Evolutionary conservation across 1,284 basidiomycete genomes (phyloP), one percentile per base, ranked within the genome.

Genomic region (Lentinus polychrous): DNA sequence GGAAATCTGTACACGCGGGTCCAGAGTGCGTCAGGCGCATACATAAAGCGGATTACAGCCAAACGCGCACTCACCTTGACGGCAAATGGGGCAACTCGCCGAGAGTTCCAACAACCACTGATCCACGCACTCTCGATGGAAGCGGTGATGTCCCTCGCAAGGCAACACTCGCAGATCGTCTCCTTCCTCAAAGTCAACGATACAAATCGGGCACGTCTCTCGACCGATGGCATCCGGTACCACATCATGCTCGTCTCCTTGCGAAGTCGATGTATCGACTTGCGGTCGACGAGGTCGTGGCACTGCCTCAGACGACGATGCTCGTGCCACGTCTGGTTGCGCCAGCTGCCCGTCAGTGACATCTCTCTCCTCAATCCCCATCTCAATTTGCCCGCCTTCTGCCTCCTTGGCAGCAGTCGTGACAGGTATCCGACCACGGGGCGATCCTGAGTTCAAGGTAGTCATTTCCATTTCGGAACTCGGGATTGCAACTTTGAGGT

Each of bases 161-260:
- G 93, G 93, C 48, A 96, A 68, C 32, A 94, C 77, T 27, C 93
- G 81, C 14, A 95, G 67, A 63, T 94, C 89, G 60, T 96, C 93
- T 4, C 91, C 93, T 53, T 90, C 86, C 64, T 94, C 88, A 60
- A 96, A 96, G 58, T 94, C 92, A 35, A 91, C 74, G 52, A 95
- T 86, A 62, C 94, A 96, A 54, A 96, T 96, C 5, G 94, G 92
- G 67, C 93, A 96, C 20, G 86, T 91, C 63, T 91, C 87, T 35
- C 79, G 78, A 11, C 84, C 87, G 36, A 90, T 87, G 11, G 76
- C 73, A 41, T 75, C 79, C 1, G 82, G 83, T 46, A 79, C 71
- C 12, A 78, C 65, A 33, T 75, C 70, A 46, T 68, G 65, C 24
- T 57, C 60, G 44, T 53, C 57, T 8, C 43, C 18, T 32, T 37